Conservation (phyloP, 176 grass and related monocot species). For the Thalia dealbata region DNA sequence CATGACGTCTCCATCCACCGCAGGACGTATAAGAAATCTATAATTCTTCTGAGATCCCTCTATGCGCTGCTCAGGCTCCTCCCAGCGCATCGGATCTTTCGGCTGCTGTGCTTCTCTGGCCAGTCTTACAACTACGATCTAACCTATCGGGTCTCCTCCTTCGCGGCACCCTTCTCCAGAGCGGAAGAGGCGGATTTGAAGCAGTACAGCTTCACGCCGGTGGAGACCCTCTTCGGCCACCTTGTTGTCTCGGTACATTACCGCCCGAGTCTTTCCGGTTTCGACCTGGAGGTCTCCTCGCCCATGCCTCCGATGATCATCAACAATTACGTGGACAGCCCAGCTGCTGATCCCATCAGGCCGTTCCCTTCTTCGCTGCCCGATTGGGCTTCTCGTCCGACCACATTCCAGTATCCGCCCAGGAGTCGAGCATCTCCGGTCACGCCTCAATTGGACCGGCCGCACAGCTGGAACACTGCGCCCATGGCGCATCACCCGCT, state of each 20-base stretch:
- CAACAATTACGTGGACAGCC: slow-evolving; percentile 65
- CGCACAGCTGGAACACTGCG: slow-evolving; percentile 51
- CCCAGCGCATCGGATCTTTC: slow-evolving; percentile 65
- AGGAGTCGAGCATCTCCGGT: not conserved
- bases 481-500: slow-evolving; percentile 40
- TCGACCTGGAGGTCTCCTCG: slow-evolving; percentile 73
- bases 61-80: slow-evolving; percentile 57
- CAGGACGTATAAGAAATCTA: slow-evolving; percentile 33
- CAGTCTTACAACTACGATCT: slow-evolving; percentile 89
- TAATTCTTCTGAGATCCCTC: slow-evolving; percentile 62
- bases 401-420: not conserved
- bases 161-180: slow-evolving; percentile 58
- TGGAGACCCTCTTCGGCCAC: slow-evolving; percentile 69
- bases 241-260: slow-evolving; percentile 72
- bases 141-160: slow-evolving; percentile 47
- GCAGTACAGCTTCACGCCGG: slow-evolving; percentile 41
- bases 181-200: slow-evolving; percentile 46
- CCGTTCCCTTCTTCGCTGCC: slow-evolving; percentile 63
- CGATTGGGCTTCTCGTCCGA: slow-evolving; percentile 21
- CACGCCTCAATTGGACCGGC: slow-evolving; percentile 21
- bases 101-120: slow-evolving; percentile 49
- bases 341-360: slow-evolving; percentile 59
- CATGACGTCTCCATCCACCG: not conserved
- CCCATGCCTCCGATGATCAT: slow-evolving; percentile 58
- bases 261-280: slow-evolving; percentile 39